phyloP scores from a whole-genome alignment of 164 flowering plant genomes.

The Vitis vinifera region ASM3070453v1 NC_081806.1:6124501-6125000 shows the following conservation, averaged over 20 bases:
- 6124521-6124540: too few relatives aligned
- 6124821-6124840: slow-evolving; percentile 98
- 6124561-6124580: too few relatives aligned
- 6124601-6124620: too few relatives aligned
- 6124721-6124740: neutral
- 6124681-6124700: too few relatives aligned
- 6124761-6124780: slow-evolving; percentile 71
- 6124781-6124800: slow-evolving; percentile 58
- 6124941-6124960: neutral
- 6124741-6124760: neutral
- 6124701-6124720: neutral
- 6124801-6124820: slow-evolving; percentile 79
- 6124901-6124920: neutral
- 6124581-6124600: too few relatives aligned
- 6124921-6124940: neutral
- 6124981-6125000: neutral
- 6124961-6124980: neutral
- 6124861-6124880: slow-evolving; percentile 24
- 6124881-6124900: neutral
- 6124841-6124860: slow-evolving; percentile 97
- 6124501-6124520: too few relatives aligned
- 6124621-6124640: too few relatives aligned
- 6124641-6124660: too few relatives aligned
- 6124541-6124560: too few relatives aligned
- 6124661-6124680: too few relatives aligned